These are phyloP conservation scores for Vaccinium darrowii DNA, from an alignment of 148 eudicot genomes.

Conservation along the genomic window DNA sequence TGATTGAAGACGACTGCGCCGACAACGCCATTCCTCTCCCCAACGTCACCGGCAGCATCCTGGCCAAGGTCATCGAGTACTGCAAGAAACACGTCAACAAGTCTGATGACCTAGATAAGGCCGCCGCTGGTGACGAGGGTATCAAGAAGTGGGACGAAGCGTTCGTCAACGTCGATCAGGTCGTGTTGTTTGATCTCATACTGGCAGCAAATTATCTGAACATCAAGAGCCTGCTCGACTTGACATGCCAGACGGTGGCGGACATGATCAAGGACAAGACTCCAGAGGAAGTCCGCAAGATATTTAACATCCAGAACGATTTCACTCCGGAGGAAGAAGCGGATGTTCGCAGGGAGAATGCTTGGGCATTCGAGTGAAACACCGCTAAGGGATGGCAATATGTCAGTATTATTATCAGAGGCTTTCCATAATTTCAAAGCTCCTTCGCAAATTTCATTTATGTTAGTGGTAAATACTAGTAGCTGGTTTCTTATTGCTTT, in stretches of 20 bases:
- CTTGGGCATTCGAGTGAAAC: slow-evolving; percentile 61
- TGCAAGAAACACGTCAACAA: slow-evolving; percentile 38
- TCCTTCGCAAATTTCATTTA: background rate
- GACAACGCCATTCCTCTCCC: slow-evolving; percentile 20
- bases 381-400: background rate
- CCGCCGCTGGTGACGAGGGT: slow-evolving; percentile 28
- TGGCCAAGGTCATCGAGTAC: slow-evolving; percentile 4
- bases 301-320: slow-evolving; percentile 58
- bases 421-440: background rate
- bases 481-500: background rate
- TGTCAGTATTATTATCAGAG: background rate
- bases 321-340: slow-evolving; percentile 62
- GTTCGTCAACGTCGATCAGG: slow-evolving; percentile 50
- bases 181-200: slow-evolving; percentile 52
- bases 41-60: slow-evolving; percentile 12
- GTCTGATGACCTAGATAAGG: slow-evolving; percentile 18
- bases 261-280: slow-evolving; percentile 76
- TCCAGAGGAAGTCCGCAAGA: slow-evolving; percentile 64
- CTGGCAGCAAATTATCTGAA: slow-evolving; percentile 65
- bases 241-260: slow-evolving; percentile 66
- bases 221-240: slow-evolving; percentile 57
- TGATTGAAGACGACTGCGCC: slow-evolving; percentile 28
- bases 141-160: slow-evolving; percentile 47
- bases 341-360: slow-evolving; percentile 61
- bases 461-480: background rate